Evolutionary conservation across 805 yeast species (phyloP), one percentile per base, ranked within the genome.

Genomic region (Monosporozyma aerobia): DNA sequence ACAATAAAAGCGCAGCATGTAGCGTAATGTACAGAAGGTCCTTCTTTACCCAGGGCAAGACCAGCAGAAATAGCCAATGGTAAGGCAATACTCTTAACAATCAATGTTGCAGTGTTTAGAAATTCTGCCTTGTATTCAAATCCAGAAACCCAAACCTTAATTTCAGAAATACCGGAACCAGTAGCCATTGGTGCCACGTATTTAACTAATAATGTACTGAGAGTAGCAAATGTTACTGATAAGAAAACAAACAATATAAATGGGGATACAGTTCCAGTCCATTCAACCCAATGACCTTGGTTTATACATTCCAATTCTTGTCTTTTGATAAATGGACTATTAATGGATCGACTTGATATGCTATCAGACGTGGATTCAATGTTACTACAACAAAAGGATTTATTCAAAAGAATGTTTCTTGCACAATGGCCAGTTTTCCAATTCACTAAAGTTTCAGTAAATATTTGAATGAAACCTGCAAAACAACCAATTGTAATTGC

Each of bases 11-110:
- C 99, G n/a, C 86, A 92, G 67, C 98, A 90, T 0, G 90, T 95
- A 0, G 99, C 97, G 68, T 92, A 94, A 69, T 94, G 99, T 11
- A 94, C 99, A 60, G 92, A 82, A 1, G 99, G 99, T 0, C 99
- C 99, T 65, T 94, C 99, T 69, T 94, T 94, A 23, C 99, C 99
- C 5, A 94, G 86, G 59, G 92, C 85, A 40, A 94, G 69, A 0
- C 99, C 99, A 1, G 97, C 84, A 0, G 96, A 90, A 61, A 94
- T 94, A 0, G 96, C 88, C 54, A 94, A 72, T 0, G 99, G 99
- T 44, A 94, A 71, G 0, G 95, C 87, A 9, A 89, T 64, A 49
- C 89, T 78, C 59, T 94, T 94, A 51, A 92, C 81, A 1, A 80
- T 57, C 25, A 92, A 71, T 0, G 97, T 90, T 64, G 77, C 73